Evolutionary conservation across 23 red algal species (phyloP).

Genomic region (Porphyridium purpureum): DNA sequence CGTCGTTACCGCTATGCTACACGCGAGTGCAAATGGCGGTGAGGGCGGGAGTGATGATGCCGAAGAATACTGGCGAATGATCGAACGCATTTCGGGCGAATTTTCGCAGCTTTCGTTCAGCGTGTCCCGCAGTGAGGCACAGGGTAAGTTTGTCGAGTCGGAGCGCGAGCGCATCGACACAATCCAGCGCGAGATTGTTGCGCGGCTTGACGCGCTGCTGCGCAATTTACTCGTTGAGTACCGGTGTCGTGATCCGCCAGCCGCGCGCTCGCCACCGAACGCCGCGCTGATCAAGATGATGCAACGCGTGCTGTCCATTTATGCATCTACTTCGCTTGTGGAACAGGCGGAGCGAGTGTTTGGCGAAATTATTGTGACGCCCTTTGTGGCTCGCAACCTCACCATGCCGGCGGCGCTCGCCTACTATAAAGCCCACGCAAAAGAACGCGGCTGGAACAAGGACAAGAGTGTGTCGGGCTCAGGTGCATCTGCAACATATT

Average conservation of each 20-base stretch:
- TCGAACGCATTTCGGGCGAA: slow-evolving; percentile 42
- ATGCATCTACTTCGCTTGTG: too few relatives aligned
- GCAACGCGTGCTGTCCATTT: too few relatives aligned
- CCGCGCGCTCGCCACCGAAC: background rate
- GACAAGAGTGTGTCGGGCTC: too few relatives aligned
- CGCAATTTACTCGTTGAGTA: slow-evolving; percentile 6
- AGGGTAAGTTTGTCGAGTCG: slow-evolving; percentile 8
- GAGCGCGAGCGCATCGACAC: slow-evolving; percentile 10
- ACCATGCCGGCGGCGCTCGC: too few relatives aligned
- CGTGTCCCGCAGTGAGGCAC: slow-evolving; percentile 10
- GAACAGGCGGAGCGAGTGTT: slow-evolving; percentile 1
- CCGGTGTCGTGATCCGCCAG: background rate
- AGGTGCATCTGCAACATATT: too few relatives aligned
- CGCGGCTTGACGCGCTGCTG: slow-evolving; percentile 33
- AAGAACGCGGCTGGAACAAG: too few relatives aligned
- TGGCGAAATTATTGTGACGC: too few relatives aligned
- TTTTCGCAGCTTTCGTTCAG: slow-evolving; percentile 25
- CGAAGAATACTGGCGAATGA: slow-evolving; percentile 12
- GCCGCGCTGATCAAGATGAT: background rate
- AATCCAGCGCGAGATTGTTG: slow-evolving; percentile 17
- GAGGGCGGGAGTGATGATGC: background rate
- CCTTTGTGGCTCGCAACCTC: too few relatives aligned
- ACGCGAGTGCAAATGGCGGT: too few relatives aligned
- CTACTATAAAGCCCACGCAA: too few relatives aligned
- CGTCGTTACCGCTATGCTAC: too few relatives aligned